Evolutionary conservation across 306 rosid species (phyloP).

Genomic region (Prosopis cineraria): DNA sequence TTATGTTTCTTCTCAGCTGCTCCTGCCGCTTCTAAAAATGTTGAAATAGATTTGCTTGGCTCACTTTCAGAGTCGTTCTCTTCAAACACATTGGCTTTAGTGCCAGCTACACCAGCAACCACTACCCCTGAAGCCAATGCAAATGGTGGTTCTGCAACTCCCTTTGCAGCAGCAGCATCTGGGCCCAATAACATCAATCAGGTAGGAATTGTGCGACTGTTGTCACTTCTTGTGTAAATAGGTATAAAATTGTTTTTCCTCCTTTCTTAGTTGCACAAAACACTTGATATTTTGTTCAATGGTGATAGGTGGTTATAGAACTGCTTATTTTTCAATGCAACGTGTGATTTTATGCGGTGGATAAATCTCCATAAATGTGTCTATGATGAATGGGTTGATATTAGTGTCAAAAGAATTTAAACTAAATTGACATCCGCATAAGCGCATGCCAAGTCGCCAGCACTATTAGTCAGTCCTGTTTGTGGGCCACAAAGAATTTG

Average conservation of each 20-base stretch:
- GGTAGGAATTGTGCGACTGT: constrained; percentile 43
- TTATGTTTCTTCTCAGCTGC: constrained; percentile 53
- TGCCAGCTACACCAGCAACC: constrained; percentile 57
- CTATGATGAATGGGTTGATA: background rate
- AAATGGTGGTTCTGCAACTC: constrained; percentile 47
- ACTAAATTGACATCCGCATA: background rate
- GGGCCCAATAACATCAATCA: constrained; percentile 56
- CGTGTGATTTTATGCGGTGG: background rate
- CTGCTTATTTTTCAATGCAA: background rate
- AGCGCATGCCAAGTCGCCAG: background rate
- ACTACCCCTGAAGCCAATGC: constrained; percentile 49
- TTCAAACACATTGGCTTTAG: constrained; percentile 68
- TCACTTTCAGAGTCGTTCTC: constrained; percentile 77
- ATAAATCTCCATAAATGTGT: background rate
- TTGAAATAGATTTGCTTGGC: constrained; percentile 79
- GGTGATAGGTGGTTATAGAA: background rate
- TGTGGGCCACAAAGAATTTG: constrained; percentile 9
- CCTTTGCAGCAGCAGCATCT: constrained; percentile 50
- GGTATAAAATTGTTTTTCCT: background rate
- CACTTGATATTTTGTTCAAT: background rate
- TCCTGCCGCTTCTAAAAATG: constrained; percentile 54
- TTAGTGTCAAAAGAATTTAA: background rate
- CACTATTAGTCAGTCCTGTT: background rate
- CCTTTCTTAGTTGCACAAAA: background rate
- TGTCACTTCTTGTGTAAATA: constrained; percentile 13